Evolutionary conservation across 768 basidiomycete genomes (phyloP).

Genomic region (Phaeotremella skinneri): DNA sequence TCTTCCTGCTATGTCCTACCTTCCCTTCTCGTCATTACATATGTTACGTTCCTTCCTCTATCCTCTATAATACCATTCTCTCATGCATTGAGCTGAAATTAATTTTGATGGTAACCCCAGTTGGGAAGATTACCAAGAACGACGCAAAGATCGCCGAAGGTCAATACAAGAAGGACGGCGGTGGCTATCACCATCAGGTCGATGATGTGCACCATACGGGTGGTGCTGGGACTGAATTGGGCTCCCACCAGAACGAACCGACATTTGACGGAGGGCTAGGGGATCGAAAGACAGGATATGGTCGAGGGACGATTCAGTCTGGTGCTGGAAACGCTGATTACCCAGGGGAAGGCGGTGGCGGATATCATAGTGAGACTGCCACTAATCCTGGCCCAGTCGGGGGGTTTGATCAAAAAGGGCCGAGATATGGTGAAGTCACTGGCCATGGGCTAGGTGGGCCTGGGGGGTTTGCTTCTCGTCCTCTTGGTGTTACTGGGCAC

Average conservation of each 20-base stretch:
- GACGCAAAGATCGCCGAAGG: slow-evolving; percentile 40
- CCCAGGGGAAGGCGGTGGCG: too few relatives aligned
- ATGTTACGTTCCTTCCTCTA: not conserved
- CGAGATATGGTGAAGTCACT: too few relatives aligned
- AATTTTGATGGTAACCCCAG: slow-evolving; percentile 3
- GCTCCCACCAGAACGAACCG: not conserved
- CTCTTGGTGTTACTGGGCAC: too few relatives aligned
- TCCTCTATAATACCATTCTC: too few relatives aligned
- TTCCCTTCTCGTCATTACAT: not conserved
- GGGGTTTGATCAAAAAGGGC: too few relatives aligned
- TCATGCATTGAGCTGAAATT: not conserved
- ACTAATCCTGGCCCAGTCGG: too few relatives aligned
- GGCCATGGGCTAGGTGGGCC: too few relatives aligned
- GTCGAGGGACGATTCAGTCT: not conserved
- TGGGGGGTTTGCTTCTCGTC: too few relatives aligned
- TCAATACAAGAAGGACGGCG: slow-evolving; percentile 31
- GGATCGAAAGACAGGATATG: slow-evolving; percentile 3
- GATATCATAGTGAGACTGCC: too few relatives aligned
- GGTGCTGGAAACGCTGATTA: not conserved
- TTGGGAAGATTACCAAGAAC: slow-evolving; percentile 40
- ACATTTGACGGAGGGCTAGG: slow-evolving; percentile 3
- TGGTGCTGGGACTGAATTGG: not conserved
- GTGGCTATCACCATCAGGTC: slow-evolving; percentile 1
- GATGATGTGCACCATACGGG: not conserved
- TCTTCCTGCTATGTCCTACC: too few relatives aligned